These are phyloP conservation scores for Lagerstroemia speciosa DNA, from an alignment of 345 rosid genomes.

Conservation along the genomic window DNA sequence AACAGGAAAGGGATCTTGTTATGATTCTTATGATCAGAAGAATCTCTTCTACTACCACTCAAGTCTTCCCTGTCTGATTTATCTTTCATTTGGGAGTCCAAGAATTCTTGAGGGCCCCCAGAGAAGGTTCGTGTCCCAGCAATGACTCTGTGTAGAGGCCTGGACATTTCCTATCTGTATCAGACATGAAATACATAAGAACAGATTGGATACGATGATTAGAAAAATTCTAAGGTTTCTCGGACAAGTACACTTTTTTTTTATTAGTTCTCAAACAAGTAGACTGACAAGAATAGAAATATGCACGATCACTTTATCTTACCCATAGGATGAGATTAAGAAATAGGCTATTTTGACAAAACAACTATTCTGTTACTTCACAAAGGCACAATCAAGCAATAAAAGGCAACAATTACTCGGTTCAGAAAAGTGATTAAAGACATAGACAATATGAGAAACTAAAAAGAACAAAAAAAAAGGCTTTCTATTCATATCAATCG, in stretches of 20 bases:
- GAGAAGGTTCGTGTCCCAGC: conserved; percentile 19
- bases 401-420: background rate
- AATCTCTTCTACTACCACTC: conserved; percentile 35
- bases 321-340: no score
- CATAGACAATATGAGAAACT: background rate
- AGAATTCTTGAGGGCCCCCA: conserved; percentile 46
- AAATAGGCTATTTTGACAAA: background rate
- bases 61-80: conserved; percentile 54
- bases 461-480: no score
- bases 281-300: no score
- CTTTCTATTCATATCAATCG: background rate
- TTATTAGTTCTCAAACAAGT: background rate
- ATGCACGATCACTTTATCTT: no score
- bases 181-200: background rate
- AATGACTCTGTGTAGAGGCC: conserved; percentile 5
- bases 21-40: conserved; percentile 37
- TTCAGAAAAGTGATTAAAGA: background rate
- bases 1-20: conserved; percentile 53
- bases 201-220: background rate
- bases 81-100: conserved; percentile 76
- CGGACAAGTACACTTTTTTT: background rate
- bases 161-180: conserved; percentile 10
- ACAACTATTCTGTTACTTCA: background rate
- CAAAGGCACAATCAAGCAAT: background rate
- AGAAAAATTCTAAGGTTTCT: no score